Evolutionary conservation across 2,329 filamentous ascomycete genomes (phyloP).

Genomic region (Claviceps digitariae): DNA sequence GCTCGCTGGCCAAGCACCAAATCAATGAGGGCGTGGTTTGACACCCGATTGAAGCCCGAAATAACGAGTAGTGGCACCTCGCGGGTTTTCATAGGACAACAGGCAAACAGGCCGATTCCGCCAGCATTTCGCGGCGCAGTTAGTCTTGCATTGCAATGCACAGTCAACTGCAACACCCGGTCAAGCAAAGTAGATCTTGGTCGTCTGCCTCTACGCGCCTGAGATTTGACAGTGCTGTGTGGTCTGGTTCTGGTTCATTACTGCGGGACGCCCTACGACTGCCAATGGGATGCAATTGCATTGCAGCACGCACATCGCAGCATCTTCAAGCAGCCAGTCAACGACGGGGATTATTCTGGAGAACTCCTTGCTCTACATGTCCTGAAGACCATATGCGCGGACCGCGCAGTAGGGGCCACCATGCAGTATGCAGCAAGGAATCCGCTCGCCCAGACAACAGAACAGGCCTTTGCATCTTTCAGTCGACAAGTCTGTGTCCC

Average conservation of each 20-base stretch:
- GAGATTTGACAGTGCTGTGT: background rate
- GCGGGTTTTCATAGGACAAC: constrained; percentile 18
- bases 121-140: constrained; percentile 31
- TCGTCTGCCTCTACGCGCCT: background rate
- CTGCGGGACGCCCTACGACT: background rate
- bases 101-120: constrained; percentile 20
- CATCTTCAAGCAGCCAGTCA: background rate
- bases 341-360: background rate
- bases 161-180: constrained; percentile 5
- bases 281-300: background rate
- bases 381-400: background rate
- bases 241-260: background rate
- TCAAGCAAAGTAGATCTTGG: background rate
- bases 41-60: constrained; percentile 23
- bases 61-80: constrained; percentile 7
- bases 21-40: too few relatives aligned
- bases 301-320: background rate
- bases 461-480: background rate
- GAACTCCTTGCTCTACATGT: background rate
- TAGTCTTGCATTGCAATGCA: constrained; percentile 10
- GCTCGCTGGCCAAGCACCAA: too few relatives aligned
- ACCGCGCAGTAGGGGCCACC: background rate
- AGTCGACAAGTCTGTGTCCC: background rate
- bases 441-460: background rate
- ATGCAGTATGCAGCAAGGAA: constrained; percentile 3